Evolutionary conservation across 2,329 filamentous ascomycete species (phyloP).

Genomic region (Penicillium sp.): DNA sequence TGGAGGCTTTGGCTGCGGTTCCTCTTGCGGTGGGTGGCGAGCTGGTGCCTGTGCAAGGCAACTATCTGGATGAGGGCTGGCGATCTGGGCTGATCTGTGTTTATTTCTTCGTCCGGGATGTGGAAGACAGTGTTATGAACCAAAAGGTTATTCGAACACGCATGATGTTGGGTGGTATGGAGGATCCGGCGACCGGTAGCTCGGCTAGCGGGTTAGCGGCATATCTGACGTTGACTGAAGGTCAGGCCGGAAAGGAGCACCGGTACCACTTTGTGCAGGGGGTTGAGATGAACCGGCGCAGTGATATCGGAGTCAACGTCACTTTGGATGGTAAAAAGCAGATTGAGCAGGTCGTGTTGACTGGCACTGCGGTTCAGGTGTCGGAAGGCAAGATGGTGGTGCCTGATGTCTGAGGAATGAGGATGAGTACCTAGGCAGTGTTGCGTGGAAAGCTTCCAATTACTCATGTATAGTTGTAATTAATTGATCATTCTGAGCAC

Average conservation of each 20-base stretch:
- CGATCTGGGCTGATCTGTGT: constrained; percentile 26
- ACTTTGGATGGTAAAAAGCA: constrained; percentile 19
- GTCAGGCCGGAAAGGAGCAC: constrained; percentile 25
- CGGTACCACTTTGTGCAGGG: constrained; percentile 62
- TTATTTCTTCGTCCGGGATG: constrained; percentile 35
- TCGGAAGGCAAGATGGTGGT: constrained; percentile 35
- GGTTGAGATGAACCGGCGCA: constrained; percentile 63
- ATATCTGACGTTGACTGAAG: constrained; percentile 53
- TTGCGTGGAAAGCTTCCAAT: background rate
- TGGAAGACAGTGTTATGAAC: constrained; percentile 60
- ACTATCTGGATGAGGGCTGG: constrained; percentile 38
- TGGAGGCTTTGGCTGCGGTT: constrained; percentile 56
- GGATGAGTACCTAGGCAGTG: background rate
- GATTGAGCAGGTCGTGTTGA: constrained; percentile 37
- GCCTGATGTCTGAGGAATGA: constrained; percentile 17
- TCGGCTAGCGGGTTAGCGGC: constrained; percentile 59
- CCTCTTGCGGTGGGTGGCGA: constrained; percentile 26
- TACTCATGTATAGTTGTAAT: background rate
- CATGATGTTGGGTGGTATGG: constrained; percentile 28
- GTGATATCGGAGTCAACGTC: constrained; percentile 39
- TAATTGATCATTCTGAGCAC: background rate
- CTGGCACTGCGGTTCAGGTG: constrained; percentile 36
- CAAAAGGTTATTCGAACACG: constrained; percentile 34
- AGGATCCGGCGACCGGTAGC: constrained; percentile 51
- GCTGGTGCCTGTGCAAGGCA: constrained; percentile 14